Base-by-base conservation (phyloP, 1,284 basidiomycete genomes). In the Salmacisia buchloeana region DNA sequence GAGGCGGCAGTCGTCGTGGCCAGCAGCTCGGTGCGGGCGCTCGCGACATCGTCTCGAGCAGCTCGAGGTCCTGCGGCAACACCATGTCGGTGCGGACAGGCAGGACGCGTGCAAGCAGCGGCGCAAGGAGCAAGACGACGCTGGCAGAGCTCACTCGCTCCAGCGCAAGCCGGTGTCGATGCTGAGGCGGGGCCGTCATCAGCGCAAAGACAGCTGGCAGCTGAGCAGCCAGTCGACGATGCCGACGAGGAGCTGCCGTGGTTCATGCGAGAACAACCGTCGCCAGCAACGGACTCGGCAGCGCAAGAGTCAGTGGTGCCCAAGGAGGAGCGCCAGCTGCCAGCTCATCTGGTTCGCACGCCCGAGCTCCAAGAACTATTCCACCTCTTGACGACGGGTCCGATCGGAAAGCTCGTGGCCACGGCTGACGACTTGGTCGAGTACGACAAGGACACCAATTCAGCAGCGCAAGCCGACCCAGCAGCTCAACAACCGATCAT, bases 231-330 rank as follows among this genome's bases (percentile, higher is more conserved):
- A 2, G 49, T 0, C 12, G 27, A 54, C 15, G 27, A 54, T 12
- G 49, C 31, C 27, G 27, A 33, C 18, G 49, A 54, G 4, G 49
- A 54, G 7, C 49, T 54, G 15, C 49, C 49, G 1, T 54, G 49
- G 49, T 54, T 54, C 27, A 54, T 54, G 49, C 49, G 34, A n/a
- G 29, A 33, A 54, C 49, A 54, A 43, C 18, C 41, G 15, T 5
- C 41, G 41, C 41, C 15, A 6, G 18, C 41, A 15, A 43, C 41
- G 23, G 18, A 15, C 18, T 12, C 18, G 6, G 18, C 41, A 43
- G 12, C 10, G 3, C 39, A n/a, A 5, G 18, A 43, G 18, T 18
- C 6, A 43, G 39, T n/a, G n/a, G n/a, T n/a, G 39, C 39, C 3
- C 18, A 43, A 43, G 5, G 15, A 15, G 39, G 23, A 43, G 5